Conservation (phyloP, 2,329 filamentous ascomycete species). For the Bisporella sp. region DNA sequence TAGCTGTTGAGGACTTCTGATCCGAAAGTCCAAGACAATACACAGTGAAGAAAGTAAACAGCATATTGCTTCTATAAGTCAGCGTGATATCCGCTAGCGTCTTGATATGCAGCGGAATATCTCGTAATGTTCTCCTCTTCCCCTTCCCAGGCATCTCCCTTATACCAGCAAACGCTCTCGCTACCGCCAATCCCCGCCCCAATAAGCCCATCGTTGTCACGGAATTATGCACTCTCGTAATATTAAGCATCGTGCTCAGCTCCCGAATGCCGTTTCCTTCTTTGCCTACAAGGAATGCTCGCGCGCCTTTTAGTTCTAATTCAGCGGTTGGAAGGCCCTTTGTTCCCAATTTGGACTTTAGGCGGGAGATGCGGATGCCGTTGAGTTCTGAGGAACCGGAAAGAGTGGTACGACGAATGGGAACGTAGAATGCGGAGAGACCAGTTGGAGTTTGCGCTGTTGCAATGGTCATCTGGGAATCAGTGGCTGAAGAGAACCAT, state of each 20-base stretch:
- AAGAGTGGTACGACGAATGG: constrained; percentile 40
- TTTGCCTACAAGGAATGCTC: constrained; percentile 58
- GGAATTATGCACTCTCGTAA: constrained; percentile 54
- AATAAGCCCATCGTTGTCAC: constrained; percentile 45
- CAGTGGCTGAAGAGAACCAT: constrained; percentile 63
- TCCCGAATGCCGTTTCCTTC: constrained; percentile 62
- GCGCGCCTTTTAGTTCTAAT: constrained; percentile 56
- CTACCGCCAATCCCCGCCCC: constrained; percentile 49
- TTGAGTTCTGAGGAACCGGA: constrained; percentile 44
- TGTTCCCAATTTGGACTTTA: constrained; percentile 70
- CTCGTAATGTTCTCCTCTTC: constrained; percentile 38
- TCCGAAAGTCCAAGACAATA: constrained; percentile 49
- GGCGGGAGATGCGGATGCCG: constrained; percentile 58
- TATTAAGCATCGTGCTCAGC: constrained; percentile 61
- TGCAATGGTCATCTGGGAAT: constrained; percentile 56
- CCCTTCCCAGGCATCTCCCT: constrained; percentile 42
- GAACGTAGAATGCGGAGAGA: constrained; percentile 58
- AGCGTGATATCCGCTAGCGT: constrained; percentile 49
- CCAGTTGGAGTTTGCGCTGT: constrained; percentile 51
- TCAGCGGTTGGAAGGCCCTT: constrained; percentile 65
- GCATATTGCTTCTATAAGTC: constrained; percentile 49
- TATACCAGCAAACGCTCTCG: constrained; percentile 50
- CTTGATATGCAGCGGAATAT: constrained; percentile 49
- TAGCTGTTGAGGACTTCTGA: constrained; percentile 22
- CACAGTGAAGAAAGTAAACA: constrained; percentile 46